Conservation (phyloP, 2,329 filamentous ascomycete species). For the Exophiala aquamarina region DNA sequence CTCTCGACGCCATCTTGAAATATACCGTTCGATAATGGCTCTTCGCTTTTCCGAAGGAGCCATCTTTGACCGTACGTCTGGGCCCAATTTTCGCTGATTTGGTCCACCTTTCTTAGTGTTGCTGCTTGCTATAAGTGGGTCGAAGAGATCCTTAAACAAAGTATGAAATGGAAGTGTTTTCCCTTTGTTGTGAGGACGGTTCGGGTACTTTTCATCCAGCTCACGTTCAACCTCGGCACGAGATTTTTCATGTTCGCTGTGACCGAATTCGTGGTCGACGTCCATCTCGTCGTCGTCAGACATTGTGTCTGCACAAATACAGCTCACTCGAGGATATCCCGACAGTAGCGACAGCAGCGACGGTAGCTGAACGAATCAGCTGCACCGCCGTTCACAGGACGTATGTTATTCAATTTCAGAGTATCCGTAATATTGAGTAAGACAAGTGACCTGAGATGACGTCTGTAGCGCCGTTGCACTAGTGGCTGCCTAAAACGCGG, state of each 20-base stretch:
- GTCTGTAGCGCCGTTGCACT: too few species aligned
- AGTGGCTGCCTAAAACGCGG: too few species aligned
- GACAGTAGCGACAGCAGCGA: too few species aligned
- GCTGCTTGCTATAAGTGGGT: conserved; percentile 75
- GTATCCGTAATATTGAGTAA: too few species aligned
- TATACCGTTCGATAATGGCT: conserved; percentile 81
- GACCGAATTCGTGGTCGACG: not conserved
- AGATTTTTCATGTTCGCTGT: not conserved
- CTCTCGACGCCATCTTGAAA: conserved; percentile 80
- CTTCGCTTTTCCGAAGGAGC: conserved; percentile 76
- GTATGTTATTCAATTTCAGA: too few species aligned
- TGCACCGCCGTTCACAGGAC: too few species aligned
- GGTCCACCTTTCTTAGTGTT: conserved; percentile 65
- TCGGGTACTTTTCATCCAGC: conserved; percentile 65
- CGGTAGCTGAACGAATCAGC: too few species aligned
- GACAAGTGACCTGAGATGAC: too few species aligned
- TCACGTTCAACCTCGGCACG: conserved; percentile 37
- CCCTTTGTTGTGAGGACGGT: conserved; percentile 76
- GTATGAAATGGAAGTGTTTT: conserved; percentile 80
- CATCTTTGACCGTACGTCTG: conserved; percentile 50
- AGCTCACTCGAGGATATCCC: not conserved
- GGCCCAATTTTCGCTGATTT: conserved; percentile 59
- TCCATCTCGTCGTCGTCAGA: conserved; percentile 19
- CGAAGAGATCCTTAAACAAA: conserved; percentile 75
- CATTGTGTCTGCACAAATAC: conserved; percentile 5